A percentile compares a stretch with the other conserved stretches of the same genome.
These are phyloP conservation scores for Rhododendron henanense DNA, from an alignment of 148 eudicot species.

Conservation along the genomic window DNA sequence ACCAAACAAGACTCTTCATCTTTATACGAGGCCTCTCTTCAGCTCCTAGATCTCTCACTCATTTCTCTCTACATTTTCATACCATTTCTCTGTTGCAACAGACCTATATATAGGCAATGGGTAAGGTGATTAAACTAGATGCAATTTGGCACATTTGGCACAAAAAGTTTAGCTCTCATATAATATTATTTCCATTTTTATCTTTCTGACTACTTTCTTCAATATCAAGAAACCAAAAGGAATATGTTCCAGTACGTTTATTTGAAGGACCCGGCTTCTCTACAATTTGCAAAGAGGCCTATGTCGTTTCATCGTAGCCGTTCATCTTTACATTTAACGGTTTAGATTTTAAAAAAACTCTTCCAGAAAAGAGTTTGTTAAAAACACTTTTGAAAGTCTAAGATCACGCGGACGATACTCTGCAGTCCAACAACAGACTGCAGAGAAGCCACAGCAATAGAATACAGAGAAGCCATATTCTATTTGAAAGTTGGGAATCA, in stretches of 20 bases:
- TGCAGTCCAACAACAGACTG: too few species aligned
- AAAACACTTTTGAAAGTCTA: too few species aligned
- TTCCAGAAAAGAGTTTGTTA: too few species aligned
- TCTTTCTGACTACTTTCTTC: not conserved
- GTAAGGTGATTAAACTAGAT: not conserved
- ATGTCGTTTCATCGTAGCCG: too few species aligned
- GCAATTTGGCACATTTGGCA: not conserved
- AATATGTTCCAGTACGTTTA: not conserved
- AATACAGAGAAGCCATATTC: too few species aligned
- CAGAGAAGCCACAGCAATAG: too few species aligned
- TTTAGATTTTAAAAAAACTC: too few species aligned
- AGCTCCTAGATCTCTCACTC: not conserved
- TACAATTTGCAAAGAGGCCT: too few species aligned
- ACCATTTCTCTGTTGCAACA: not conserved
- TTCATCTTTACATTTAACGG: too few species aligned
- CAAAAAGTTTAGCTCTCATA: not conserved
- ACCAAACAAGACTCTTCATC: constrained; percentile 14
- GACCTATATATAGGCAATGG: not conserved
- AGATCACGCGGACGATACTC: too few species aligned
- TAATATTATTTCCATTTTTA: not conserved
- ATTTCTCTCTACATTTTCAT: not conserved
- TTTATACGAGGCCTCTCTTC: constrained; percentile 16
- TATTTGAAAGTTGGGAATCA: not conserved
- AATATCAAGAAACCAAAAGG: not conserved
- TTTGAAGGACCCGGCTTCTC: not conserved